phyloP scores from a whole-genome alignment of 2,329 filamentous ascomycete genomes.

The Aspergillus vadensis region DNA sequence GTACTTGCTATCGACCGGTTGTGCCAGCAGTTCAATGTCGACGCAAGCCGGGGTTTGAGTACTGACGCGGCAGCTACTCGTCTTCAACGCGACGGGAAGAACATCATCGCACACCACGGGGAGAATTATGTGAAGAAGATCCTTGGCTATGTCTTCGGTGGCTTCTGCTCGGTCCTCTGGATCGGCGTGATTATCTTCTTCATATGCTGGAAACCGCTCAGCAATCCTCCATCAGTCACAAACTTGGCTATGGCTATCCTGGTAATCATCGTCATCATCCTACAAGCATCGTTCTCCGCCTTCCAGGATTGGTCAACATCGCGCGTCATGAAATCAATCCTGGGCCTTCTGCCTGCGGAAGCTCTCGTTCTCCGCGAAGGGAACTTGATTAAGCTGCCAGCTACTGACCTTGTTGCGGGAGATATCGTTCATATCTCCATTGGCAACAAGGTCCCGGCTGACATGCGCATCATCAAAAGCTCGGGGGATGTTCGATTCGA shows the following conservation, averaged over 20 bases:
- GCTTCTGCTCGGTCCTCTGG: conserved; percentile 75
- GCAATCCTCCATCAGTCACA: conserved; percentile 67
- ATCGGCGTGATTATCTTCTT: conserved; percentile 72
- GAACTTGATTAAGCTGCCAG: conserved; percentile 52
- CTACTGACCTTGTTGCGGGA: conserved; percentile 70
- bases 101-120: conserved; percentile 66
- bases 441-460: conserved; percentile 74
- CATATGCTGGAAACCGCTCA: conserved; percentile 74
- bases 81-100: conserved; percentile 65
- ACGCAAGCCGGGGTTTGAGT: conserved; percentile 61
- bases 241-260: conserved; percentile 75
- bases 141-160: conserved; percentile 73
- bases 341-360: conserved; percentile 72
- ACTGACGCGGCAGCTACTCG: conserved; percentile 58
- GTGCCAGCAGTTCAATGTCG: conserved; percentile 61
- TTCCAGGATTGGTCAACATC: conserved; percentile 77
- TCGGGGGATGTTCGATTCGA: conserved; percentile 75
- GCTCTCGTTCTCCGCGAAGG: conserved; percentile 69
- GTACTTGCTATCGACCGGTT: conserved; percentile 59
- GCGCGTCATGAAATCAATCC: conserved; percentile 77
- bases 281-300: conserved; percentile 69
- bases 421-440: conserved; percentile 70
- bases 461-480: conserved; percentile 69
- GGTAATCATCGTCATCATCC: conserved; percentile 68
- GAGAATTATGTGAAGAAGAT: conserved; percentile 63